Evolutionary conservation across 1,284 basidiomycete genomes (phyloP).

Genomic region (Austropuccinia psidii): DNA sequence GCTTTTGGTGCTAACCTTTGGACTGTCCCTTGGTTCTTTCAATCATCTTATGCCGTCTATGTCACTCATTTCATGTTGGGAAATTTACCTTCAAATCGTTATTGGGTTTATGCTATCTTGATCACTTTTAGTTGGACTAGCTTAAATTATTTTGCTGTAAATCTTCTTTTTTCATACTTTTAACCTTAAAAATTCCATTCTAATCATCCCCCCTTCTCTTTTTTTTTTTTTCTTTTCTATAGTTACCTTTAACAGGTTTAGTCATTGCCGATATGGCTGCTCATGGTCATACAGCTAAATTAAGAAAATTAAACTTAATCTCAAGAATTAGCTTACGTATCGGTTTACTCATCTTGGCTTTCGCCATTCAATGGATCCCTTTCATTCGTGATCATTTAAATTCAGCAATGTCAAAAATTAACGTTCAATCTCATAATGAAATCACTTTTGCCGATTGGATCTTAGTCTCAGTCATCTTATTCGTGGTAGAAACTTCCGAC

Average conservation of each 20-base stretch:
- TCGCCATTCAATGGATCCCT: conserved; percentile 43
- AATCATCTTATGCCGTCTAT: conserved; percentile 45
- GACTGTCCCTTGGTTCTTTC: conserved; percentile 47
- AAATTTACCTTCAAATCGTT: conserved; percentile 46
- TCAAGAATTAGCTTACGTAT: conserved; percentile 42
- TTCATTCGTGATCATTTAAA: conserved; percentile 46
- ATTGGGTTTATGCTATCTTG: conserved; percentile 46
- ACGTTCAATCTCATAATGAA: conserved; percentile 44
- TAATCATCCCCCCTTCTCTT: neutral
- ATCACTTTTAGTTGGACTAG: conserved; percentile 46
- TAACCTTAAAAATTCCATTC: neutral
- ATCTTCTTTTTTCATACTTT: neutral
- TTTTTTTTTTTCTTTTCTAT: neutral
- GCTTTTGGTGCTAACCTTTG: conserved; percentile 47
- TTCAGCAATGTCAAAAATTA: conserved; percentile 42
- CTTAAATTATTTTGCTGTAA: conserved; percentile 44
- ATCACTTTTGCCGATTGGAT: conserved; percentile 45
- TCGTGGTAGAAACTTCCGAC: conserved; percentile 45
- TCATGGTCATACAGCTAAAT: conserved; percentile 44
- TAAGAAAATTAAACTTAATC: conserved; percentile 43
- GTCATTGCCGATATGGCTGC: conserved; percentile 45
- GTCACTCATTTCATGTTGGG: conserved; percentile 47
- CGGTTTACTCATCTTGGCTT: conserved; percentile 42
- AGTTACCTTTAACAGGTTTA: conserved; percentile 31
- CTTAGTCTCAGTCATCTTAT: conserved; percentile 44